Evolutionary conservation across 345 rosid species (phyloP), one percentile per base, ranked within the genome.

Genomic region (Eucalyptus grandis): DNA sequence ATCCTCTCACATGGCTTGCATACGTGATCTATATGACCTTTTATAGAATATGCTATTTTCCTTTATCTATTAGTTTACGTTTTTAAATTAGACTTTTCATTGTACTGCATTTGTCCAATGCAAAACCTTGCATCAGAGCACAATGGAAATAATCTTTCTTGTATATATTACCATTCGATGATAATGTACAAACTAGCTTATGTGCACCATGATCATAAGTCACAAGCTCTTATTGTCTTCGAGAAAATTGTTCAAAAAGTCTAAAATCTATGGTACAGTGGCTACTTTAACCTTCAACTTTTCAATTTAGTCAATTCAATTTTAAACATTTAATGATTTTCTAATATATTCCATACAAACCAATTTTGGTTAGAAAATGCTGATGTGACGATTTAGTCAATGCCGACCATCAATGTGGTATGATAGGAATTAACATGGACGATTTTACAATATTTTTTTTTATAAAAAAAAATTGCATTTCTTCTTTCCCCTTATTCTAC

Each of bases 381-480:
- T 19, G 2, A 72, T 0, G 14, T 34, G 0, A 31, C 1, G 2
- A 16, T 31, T 1, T 34, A 31, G 9, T 67, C 21, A n/a, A 19
- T 17, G 3, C 9, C 0, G 7, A 2, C 8, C 26, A 19, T 72
- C 44, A 34, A 72, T 16, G 12, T 72, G 26, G 3, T 22, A 34
- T 9, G 14, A 17, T 1, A 0, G 6, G 26, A 19, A 3, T 5
- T 72, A 8, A 72, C 0, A 4, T 34, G 5, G 13, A 37, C 1
- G 4, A 37, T 10, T 72, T 72, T 72, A 37, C 5, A 72, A 17
- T 34, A 30, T 15, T 65, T 14, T n/a, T 3, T 62, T 6, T 62
- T 60, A 17, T 49, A 14, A 12, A 13, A 46, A 53, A 19, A 53
- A 3, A 53, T 3, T 53, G 8, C 0, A 53, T 27, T 69, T 9